phyloP scores from a whole-genome alignment of 2,329 filamentous ascomycete genomes.

The Botryotinia globosa region DNA sequence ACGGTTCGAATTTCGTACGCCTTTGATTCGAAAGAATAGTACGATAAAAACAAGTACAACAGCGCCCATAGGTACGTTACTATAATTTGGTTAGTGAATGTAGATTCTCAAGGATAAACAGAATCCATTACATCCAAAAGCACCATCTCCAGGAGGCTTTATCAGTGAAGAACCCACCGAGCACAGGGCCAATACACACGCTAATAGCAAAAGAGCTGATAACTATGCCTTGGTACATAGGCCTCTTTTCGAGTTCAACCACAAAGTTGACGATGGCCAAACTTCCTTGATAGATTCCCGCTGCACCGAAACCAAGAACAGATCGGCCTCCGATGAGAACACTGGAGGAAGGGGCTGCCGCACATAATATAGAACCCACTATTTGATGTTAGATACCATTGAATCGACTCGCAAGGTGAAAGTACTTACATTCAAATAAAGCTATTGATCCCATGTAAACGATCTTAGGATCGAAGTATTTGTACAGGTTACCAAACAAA shows the following conservation, averaged over 20 bases:
- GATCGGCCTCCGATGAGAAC: conserved; percentile 48
- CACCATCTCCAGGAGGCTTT: conserved; percentile 42
- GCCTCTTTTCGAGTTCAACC: conserved; percentile 29
- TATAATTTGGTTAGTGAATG: background rate
- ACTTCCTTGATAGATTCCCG: conserved; percentile 47
- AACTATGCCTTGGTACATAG: conserved; percentile 20
- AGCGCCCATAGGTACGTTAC: conserved; percentile 38
- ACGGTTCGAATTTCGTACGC: conserved; percentile 36
- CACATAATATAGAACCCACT: conserved; percentile 47
- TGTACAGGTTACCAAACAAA: conserved; percentile 25
- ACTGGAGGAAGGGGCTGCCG: conserved; percentile 43
- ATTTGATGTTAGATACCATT: conserved; percentile 8
- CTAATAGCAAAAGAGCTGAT: conserved; percentile 18
- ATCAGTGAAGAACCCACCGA: conserved; percentile 60
- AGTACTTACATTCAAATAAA: conserved; percentile 13
- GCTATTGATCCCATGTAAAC: conserved; percentile 16
- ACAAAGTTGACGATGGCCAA: conserved; percentile 50
- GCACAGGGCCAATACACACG: conserved; percentile 48
- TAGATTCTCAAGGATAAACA: background rate
- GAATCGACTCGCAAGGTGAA: too few species aligned
- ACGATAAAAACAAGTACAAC: conserved; percentile 40
- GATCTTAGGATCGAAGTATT: conserved; percentile 26
- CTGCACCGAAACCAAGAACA: conserved; percentile 49
- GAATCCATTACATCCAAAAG: conserved; percentile 38
- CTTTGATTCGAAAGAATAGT: conserved; percentile 44